Conservation (phyloP, 495 filamentous ascomycete species). For the Echria macrotheca region DNA sequence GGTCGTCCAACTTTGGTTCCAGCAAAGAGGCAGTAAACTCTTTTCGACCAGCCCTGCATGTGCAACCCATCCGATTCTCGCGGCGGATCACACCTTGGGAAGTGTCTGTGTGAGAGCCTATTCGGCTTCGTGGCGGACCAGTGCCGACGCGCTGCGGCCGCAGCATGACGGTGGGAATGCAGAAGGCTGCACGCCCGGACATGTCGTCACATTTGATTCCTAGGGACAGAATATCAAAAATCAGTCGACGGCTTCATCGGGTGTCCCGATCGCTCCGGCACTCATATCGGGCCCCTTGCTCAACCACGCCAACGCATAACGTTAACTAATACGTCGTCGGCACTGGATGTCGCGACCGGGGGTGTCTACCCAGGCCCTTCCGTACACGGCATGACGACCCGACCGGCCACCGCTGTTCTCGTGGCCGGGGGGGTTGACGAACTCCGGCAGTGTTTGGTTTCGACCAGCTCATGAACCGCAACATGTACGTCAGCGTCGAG, state of each 20-base stretch:
- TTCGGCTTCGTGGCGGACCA: conserved; percentile 1
- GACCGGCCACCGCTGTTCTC: conserved; percentile 1
- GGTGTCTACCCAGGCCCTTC: background rate
- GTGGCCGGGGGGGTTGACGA: background rate
- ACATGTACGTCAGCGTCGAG: conserved; percentile 4
- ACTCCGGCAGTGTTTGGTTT: conserved; percentile 5
- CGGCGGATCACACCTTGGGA: background rate
- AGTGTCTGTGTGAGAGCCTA: background rate
- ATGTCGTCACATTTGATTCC: background rate
- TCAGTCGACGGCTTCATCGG: background rate
- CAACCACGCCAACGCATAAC: background rate
- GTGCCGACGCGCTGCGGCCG: background rate
- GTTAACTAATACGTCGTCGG: too few relatives aligned
- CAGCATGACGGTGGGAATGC: conserved; percentile 4
- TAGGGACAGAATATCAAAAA: background rate
- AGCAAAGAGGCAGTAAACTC: too few relatives aligned
- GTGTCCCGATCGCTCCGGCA: conserved; percentile 1
- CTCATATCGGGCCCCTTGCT: conserved; percentile 1
- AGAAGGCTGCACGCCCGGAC: background rate
- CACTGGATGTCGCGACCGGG: conserved; percentile 1
- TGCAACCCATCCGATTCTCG: background rate
- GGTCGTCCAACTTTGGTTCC: too few relatives aligned
- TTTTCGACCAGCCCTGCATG: conserved; percentile 8
- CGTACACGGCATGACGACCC: conserved; percentile 1
- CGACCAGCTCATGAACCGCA: background rate